Evolutionary conservation across 768 basidiomycete species (phyloP).

Genomic region (Hygrophorus pudorinus): DNA sequence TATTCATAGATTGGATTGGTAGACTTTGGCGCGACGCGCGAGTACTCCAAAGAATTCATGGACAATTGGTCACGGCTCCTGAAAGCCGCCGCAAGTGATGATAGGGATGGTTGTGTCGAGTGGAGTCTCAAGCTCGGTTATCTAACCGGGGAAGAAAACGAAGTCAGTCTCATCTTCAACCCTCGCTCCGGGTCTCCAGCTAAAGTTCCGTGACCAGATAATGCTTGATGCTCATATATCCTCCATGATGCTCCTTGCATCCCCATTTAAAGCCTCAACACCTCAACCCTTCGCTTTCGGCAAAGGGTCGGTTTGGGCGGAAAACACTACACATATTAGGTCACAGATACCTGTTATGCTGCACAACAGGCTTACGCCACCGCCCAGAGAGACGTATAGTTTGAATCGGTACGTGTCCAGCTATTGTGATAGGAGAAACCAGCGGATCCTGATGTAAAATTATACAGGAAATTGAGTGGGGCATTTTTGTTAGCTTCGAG

Average conservation of each 20-base stretch:
- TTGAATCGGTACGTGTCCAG: constrained; percentile 63
- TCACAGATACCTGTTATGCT: constrained; percentile 86
- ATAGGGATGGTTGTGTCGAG: constrained; percentile 54
- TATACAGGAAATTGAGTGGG: constrained; percentile 65
- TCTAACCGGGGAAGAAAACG: constrained; percentile 78
- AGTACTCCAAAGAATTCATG: constrained; percentile 80
- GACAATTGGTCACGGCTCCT: constrained; percentile 81
- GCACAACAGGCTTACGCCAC: constrained; percentile 78
- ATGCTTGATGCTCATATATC: constrained; percentile 85
- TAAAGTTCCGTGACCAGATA: constrained; percentile 28
- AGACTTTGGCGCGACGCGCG: constrained; percentile 92
- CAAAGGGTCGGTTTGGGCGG: constrained; percentile 48
- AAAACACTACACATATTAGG: constrained; percentile 70
- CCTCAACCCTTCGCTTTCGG: constrained; percentile 77
- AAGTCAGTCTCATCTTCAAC: constrained; percentile 34
- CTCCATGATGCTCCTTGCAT: constrained; percentile 77
- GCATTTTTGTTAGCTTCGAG: constrained; percentile 72
- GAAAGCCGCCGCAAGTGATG: constrained; percentile 62
- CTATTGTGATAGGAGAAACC: background rate
- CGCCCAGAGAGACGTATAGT: constrained; percentile 91
- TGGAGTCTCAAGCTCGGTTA: constrained; percentile 83
- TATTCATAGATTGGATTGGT: constrained; percentile 64
- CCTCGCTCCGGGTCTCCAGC: background rate
- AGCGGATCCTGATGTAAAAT: background rate
- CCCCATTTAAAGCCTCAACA: constrained; percentile 64